phyloP scores from a whole-genome alignment of 2,329 filamentous ascomycete species.

The Fusarium circinatum region DNA sequence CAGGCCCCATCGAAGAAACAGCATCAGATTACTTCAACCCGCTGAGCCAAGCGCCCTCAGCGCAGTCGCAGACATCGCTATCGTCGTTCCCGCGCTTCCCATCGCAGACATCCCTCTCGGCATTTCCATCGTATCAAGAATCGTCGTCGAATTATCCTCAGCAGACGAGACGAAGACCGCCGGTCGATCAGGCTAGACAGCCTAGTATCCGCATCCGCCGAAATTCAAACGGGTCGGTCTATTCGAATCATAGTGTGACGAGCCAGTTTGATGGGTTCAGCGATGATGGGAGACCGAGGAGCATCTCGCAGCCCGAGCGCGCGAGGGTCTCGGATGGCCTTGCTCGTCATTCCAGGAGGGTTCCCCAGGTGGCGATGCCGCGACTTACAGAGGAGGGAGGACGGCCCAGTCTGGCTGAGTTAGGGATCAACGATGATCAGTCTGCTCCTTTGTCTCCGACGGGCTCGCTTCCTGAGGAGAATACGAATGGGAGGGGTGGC shows the following conservation, averaged over 20 bases:
- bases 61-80: slow-evolving; percentile 37
- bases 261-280: slow-evolving; percentile 12
- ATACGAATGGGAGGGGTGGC: slow-evolving; percentile 2
- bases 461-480: slow-evolving; percentile 42
- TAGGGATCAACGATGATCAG: slow-evolving; percentile 38
- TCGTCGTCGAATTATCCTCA: neutral
- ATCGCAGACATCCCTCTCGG: slow-evolving; percentile 26
- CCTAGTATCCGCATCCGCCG: slow-evolving; percentile 44
- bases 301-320: slow-evolving; percentile 50
- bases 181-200: slow-evolving; percentile 29
- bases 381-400: slow-evolving; percentile 54
- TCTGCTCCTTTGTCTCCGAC: slow-evolving; percentile 40
- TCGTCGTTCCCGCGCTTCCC: slow-evolving; percentile 23
- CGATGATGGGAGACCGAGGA: slow-evolving; percentile 46
- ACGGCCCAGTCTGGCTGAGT: slow-evolving; percentile 50
- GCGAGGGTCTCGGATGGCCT: slow-evolving; percentile 34
- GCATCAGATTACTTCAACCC: slow-evolving; percentile 41
- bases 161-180: slow-evolving; percentile 23
- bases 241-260: slow-evolving; percentile 21
- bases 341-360: slow-evolving; percentile 45
- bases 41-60: slow-evolving; percentile 32
- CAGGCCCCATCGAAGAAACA: slow-evolving; percentile 35
- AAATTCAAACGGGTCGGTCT: slow-evolving; percentile 37
- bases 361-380: slow-evolving; percentile 50
- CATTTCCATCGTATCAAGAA: slow-evolving; percentile 21